Evolutionary conservation across 2,329 filamentous ascomycete genomes (phyloP), one percentile per base, ranked within the genome.

Genomic region (Cryphonectria japonica): DNA sequence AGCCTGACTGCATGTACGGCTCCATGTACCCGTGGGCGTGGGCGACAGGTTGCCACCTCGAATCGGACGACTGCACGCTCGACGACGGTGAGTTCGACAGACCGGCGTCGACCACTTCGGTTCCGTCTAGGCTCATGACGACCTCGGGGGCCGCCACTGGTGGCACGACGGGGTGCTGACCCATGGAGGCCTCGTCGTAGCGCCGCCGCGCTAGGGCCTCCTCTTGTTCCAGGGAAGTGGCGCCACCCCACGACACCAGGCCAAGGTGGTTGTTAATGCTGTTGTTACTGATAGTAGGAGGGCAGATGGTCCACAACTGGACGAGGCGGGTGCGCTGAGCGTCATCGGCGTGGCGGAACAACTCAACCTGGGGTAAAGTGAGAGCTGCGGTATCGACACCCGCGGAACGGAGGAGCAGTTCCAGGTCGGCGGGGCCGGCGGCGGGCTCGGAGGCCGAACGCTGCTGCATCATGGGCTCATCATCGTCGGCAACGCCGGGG

Each of bases 1-100:
- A 97, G 19, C 94, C 94, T 8, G 89, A 91, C 64, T 88, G 80
- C 88, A 97, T 97, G 80, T 97, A 97, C 0, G 94, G 94, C 80
- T 97, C 93, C 54, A 88, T 89, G 72, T 88, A 85, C 62, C 80
- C 73, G 77, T 81, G 78, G 39, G 76, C 75, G 70, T 78, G 78
- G 50, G 57, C 68, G 52, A 71, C 68, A 13, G 57, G 63, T 39
- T 83, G 76, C 87, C 88, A 90, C 67, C 84, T 83, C 37, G 87
- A 84, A 71, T 89, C 85, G 11, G 81, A 79, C 3, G 82, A 82
- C 78, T 91, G 88, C 9, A 84, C 79, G 0, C 63, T 84, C 8
- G 66, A 5, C 74, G 85, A 52, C 29, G 67, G 70, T 16, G 70
- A 71, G 63, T 68, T 66, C 46, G 66, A 64, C 39, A 71, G 64